Conservation (phyloP, 768 basidiomycete genomes). For the Dendrothele bispora region DNA sequence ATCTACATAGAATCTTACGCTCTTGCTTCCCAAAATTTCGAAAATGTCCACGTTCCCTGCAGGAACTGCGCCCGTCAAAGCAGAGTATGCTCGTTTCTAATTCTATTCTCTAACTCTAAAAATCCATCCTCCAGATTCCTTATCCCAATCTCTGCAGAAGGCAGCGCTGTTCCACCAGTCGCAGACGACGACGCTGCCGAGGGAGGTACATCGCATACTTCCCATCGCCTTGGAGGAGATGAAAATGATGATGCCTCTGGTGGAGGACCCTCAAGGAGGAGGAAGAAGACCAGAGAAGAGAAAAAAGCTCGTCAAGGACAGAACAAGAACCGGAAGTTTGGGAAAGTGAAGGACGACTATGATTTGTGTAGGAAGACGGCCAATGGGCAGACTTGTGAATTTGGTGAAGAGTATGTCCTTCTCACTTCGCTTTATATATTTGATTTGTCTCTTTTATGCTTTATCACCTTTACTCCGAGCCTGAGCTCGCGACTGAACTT, state of each 20-base stretch:
- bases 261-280: conserved; percentile 26
- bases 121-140: conserved; percentile 35
- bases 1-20: no score
- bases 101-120: background rate
- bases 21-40: no score
- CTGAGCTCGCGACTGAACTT: no score
- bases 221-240: conserved; percentile 22
- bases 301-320: conserved; percentile 76
- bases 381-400: conserved; percentile 66
- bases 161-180: conserved; percentile 25
- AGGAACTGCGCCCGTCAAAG: conserved; percentile 57
- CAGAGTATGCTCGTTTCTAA: conserved; percentile 38
- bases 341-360: conserved; percentile 73
- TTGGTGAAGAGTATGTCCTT: conserved; percentile 58
- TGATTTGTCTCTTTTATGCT: background rate
- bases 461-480: no score
- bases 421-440: background rate
- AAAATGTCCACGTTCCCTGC: conserved; percentile 14
- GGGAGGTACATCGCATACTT: conserved; percentile 43
- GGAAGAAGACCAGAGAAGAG: conserved; percentile 56
- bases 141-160: conserved; percentile 25
- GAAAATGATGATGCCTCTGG: conserved; percentile 18
- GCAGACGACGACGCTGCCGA: conserved; percentile 72
- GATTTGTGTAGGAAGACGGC: conserved; percentile 85
- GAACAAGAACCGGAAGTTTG: conserved; percentile 83